Conservation (phyloP, 2,329 filamentous ascomycete species). For the Ophiosphaerella narmari region DNA sequence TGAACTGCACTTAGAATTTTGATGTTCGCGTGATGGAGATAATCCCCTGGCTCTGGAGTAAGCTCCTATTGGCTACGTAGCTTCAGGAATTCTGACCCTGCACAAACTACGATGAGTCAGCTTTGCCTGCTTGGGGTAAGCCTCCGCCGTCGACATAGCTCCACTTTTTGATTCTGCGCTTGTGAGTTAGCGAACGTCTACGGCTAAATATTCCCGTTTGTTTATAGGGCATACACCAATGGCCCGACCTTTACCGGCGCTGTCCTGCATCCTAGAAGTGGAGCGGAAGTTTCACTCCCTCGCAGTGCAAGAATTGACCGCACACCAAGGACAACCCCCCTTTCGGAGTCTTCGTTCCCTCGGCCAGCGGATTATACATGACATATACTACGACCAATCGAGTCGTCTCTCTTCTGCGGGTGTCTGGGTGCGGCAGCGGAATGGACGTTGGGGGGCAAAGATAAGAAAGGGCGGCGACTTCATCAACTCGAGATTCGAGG, state of each 20-base stretch:
- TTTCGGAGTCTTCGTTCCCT: constrained; percentile 11
- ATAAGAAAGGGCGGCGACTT: constrained; percentile 21
- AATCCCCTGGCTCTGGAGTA: no score
- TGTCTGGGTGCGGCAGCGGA: constrained; percentile 29
- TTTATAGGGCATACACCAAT: not conserved
- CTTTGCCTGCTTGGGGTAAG: no score
- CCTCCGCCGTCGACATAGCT: no score
- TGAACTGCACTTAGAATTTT: no score
- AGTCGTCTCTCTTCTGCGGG: constrained; percentile 22
- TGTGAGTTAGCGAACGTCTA: no score
- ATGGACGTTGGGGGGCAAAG: constrained; percentile 22
- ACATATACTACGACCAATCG: constrained; percentile 34
- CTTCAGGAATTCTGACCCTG: no score
- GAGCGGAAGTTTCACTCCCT: constrained; percentile 17
- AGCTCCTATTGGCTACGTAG: no score
- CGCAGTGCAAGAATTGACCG: constrained; percentile 9
- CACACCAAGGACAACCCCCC: constrained; percentile 7
- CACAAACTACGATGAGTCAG: no score
- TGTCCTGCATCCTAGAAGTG: constrained; percentile 11
- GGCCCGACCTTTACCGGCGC: constrained; percentile 4
- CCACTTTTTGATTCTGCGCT: no score
- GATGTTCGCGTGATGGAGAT: no score
- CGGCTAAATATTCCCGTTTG: no score
- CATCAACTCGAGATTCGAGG: constrained; percentile 31
- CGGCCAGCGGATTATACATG: constrained; percentile 17